Evolutionary conservation across 805 yeast species (phyloP).

Genomic region (Kodamaea restingae): DNA sequence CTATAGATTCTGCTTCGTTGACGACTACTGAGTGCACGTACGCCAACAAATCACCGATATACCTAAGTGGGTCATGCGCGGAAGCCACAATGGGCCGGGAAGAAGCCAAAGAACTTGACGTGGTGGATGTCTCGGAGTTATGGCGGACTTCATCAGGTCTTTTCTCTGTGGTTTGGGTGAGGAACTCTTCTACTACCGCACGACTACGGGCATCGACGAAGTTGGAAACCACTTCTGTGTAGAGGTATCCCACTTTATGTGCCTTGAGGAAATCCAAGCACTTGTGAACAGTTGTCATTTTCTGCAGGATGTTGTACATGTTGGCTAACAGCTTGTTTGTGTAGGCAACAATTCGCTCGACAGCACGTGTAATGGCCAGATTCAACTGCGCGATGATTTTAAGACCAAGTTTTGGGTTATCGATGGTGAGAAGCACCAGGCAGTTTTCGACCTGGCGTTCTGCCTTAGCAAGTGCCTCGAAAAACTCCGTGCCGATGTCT

Average conservation of each 20-base stretch:
- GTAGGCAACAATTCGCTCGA: conserved; percentile 26
- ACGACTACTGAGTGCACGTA: conserved; percentile 82
- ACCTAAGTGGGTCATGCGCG: conserved; percentile 77
- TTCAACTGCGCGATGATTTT: conserved; percentile 60
- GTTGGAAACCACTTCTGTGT: conserved; percentile 56
- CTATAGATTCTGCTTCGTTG: conserved; percentile 77
- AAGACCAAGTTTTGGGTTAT: conserved; percentile 61
- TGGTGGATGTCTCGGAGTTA: conserved; percentile 29
- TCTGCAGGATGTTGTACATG: conserved; percentile 21
- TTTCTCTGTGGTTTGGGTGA: conserved; percentile 36
- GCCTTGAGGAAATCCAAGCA: conserved; percentile 27
- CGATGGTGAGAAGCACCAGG: conserved; percentile 64
- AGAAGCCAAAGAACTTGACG: conserved; percentile 9
- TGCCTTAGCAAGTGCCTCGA: conserved; percentile 55
- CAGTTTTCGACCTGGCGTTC: conserved; percentile 64
- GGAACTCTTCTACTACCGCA: conserved; percentile 61
- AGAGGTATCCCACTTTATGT: conserved; percentile 40
- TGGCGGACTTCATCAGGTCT: neutral
- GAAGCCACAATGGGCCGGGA: conserved; percentile 55
- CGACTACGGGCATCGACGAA: conserved; percentile 71
- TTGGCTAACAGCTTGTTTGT: conserved; percentile 32
- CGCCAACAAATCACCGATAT: conserved; percentile 83
- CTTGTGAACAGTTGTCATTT: conserved; percentile 26
- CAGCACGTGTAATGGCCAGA: conserved; percentile 41
- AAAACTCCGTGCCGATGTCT: conserved; percentile 52